A percentile compares a stretch with the other conserved stretches of the same genome.
Conservation (phyloP, 192 early-diverging fungal genomes). For the Spizellomyces sp. region DNA sequence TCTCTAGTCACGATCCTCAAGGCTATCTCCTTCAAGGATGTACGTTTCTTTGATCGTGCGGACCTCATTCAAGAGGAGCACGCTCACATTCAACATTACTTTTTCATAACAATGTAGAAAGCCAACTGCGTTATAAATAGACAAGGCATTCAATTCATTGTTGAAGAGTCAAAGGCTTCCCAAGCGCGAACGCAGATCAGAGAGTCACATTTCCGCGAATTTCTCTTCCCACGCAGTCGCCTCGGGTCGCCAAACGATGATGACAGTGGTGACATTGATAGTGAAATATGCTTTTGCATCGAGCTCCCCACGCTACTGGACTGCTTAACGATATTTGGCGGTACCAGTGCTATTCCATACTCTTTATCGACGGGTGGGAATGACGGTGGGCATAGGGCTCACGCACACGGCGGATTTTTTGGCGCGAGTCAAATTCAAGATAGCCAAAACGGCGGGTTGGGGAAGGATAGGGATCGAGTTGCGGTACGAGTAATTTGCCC, state of each 20-base stretch:
- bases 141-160: constrained; percentile 12
- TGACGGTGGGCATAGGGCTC: not conserved
- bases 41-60: not conserved
- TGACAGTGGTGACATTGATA: not conserved
- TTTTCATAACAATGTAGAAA: constrained; percentile 9
- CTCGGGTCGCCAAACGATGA: not conserved
- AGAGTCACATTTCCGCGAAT: constrained; percentile 22
- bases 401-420: not conserved
- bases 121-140: constrained; percentile 7
- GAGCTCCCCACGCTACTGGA: constrained; percentile 26
- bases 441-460: not conserved
- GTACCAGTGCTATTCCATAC: not conserved
- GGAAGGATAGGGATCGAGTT: not conserved
- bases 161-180: constrained; percentile 16
- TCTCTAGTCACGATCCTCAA: constrained; percentile 55
- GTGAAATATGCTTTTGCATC: constrained; percentile 16
- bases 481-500: constrained; percentile 8
- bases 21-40: constrained; percentile 40
- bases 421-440: not conserved
- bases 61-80: not conserved
- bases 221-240: constrained; percentile 11
- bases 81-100: not conserved
- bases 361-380: not conserved
- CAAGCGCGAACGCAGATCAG: constrained; percentile 12
- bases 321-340: constrained; percentile 35